Base-by-base conservation (phyloP, 2,329 filamentous ascomycete genomes). In the Dactylellina parvicollis region DNA sequence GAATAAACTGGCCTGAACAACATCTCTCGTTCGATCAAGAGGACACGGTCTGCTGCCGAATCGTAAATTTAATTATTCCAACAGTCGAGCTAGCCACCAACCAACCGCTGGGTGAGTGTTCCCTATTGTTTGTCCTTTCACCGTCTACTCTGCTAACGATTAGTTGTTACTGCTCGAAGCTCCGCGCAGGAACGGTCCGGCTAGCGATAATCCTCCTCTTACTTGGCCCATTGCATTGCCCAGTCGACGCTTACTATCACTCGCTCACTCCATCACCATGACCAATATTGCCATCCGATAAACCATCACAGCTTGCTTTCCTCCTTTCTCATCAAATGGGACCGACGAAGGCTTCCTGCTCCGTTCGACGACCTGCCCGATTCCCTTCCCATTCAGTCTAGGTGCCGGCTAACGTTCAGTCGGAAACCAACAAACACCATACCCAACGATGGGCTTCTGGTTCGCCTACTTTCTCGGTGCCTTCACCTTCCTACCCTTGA, bases 381-480 rank as follows among this genome's bases (percentile, higher is more conserved):
- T 60, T 60, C 36, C 34, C 55, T 5, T 47, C 12, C 40, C 36
- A 44, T 28, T 47, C 55, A 44, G 9, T 44, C 16, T 32, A 10
- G 42, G 20, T 32, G 20, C 40, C 18, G 34, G 34, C 34, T 14
- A 7, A 38, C 34, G 12, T 32, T 38, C 16, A 38, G 24, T 26
- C 22, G 40, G 54, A 56, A 49, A n/a, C n/a, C n/a, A n/a, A n/a
- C n/a, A 24, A 54, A 36, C 30, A 38, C 38, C 52, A 44, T 34
- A 32, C 18, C 44, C 49, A 61, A 65, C 67, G 34, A 72, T 75
- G 66, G 81, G 81, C 77, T 88, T 94, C 79, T 83, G 96, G 76
- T 81, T 90, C 79, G 86, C 90, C 80, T 97, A 96, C 84, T 80
- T 96, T 76, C 82, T 96, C 70, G 93, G 93, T 81, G 94, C 93